A percentile compares a stretch with the other conserved stretches of the same genome.
phyloP scores from a whole-genome alignment of 768 basidiomycete species.

The Trametes coccinea region DNA sequence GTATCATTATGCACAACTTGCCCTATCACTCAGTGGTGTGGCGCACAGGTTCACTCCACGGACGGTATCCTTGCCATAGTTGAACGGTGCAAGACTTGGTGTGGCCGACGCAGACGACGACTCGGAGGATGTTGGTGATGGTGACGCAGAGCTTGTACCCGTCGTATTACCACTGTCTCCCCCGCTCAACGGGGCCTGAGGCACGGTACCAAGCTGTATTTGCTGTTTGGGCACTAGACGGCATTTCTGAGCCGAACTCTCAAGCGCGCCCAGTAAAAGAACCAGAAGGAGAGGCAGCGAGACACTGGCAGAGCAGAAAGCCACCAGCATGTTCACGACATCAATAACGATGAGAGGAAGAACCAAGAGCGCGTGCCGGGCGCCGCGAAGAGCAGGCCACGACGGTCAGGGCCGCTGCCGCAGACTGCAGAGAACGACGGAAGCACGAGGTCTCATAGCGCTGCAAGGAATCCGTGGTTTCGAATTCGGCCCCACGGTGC shows the following conservation, averaged over 20 bases:
- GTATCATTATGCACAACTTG: background rate
- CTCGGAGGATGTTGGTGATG: constrained; percentile 5
- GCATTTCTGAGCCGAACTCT: constrained; percentile 7
- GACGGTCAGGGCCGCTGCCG: background rate
- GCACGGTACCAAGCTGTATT: background rate
- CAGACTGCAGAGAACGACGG: background rate
- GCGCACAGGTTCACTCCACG: constrained; percentile 66
- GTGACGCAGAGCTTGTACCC: background rate
- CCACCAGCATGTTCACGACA: constrained; percentile 5
- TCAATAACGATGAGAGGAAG: background rate
- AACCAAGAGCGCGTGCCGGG: background rate
- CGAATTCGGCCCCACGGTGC: no score
- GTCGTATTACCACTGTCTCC: background rate
- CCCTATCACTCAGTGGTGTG: no score
- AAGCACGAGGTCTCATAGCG: background rate
- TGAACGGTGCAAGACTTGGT: constrained; percentile 35
- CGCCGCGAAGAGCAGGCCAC: background rate
- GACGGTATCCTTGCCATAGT: constrained; percentile 46
- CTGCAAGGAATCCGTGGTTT: background rate
- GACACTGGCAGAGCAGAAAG: background rate
- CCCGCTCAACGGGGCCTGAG: constrained; percentile 2
- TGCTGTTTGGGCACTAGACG: constrained; percentile 3
- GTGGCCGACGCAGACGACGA: constrained; percentile 1
- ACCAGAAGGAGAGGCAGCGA: background rate
- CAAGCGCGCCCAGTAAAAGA: background rate